phyloP scores from a whole-genome alignment of 2,329 filamentous ascomycete species.

The Fusarium nisikadoi region DNA sequence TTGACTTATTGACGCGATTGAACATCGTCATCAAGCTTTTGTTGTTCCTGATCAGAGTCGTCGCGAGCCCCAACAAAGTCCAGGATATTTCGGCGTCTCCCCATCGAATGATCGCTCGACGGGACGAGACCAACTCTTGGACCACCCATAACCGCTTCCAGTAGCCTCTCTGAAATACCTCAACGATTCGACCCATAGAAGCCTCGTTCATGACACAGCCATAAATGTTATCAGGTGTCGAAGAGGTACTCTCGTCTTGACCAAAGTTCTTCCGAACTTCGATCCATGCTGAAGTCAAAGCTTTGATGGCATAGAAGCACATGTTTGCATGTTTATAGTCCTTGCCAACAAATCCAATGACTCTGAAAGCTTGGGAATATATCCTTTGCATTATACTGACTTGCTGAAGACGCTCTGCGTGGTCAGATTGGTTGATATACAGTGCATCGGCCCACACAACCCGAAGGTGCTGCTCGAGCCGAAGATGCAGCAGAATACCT shows the following conservation, averaged over 20 bases:
- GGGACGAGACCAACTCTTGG: not conserved
- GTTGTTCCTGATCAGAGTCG: not conserved
- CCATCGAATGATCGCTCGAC: not conserved
- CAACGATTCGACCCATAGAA: not conserved
- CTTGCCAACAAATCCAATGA: not conserved
- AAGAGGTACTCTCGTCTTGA: not conserved
- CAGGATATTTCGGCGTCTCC: not conserved
- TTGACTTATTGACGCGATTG: not conserved
- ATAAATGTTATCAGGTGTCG: not conserved
- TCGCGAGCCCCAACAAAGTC: not conserved
- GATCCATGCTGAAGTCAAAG: not conserved
- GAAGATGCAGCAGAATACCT: not conserved
- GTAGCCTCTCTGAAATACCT: not conserved
- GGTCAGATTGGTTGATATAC: not conserved
- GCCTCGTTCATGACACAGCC: not conserved
- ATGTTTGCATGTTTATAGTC: not conserved
- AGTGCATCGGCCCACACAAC: not conserved
- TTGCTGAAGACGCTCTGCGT: not conserved
- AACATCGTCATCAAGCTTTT: not conserved
- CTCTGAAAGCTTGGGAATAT: not conserved
- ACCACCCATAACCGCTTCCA: not conserved
- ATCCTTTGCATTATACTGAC: not conserved
- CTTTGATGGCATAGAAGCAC: not conserved
- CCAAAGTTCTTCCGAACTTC: not conserved
- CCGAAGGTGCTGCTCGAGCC: not conserved